phyloP scores from a whole-genome alignment of 1,284 basidiomycete genomes.

The Rhodotorula sp. region DNA sequence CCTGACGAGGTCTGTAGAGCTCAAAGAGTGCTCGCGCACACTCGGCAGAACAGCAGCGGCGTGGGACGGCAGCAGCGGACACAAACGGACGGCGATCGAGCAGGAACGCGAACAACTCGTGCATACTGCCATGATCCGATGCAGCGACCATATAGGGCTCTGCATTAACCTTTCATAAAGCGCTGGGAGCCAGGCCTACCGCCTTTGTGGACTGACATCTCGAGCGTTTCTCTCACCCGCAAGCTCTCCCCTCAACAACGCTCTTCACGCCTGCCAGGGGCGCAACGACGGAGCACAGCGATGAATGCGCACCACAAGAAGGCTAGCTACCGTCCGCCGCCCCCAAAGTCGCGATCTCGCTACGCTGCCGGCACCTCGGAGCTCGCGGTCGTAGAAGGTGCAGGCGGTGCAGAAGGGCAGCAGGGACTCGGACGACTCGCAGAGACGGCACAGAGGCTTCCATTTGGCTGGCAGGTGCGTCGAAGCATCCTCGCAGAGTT shows the following conservation, averaged over 20 bases:
- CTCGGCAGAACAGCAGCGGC: no score
- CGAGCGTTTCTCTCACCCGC: not conserved
- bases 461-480: conserved; percentile 35
- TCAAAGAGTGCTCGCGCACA: no score
- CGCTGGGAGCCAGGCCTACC: no score
- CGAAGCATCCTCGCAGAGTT: no score
- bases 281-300: not conserved
- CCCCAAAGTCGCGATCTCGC: not conserved
- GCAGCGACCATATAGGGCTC: no score
- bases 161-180: no score
- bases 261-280: not conserved
- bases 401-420: not conserved
- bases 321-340: conserved; percentile 8
- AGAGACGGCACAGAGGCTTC: conserved; percentile 10
- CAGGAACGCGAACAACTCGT: no score
- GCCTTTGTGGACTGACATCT: not conserved
- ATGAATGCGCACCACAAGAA: conserved; percentile 41
- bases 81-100: no score
- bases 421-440: not conserved
- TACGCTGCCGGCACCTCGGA: not conserved
- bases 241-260: not conserved
- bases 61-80: no score
- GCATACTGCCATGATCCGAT: no score
- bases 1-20: no score
- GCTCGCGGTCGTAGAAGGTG: not conserved